A percentile compares a stretch with the other conserved stretches of the same genome.
phyloP scores from a whole-genome alignment of 352 stramenopile genomes.

The Phytophthora aleatoria region DNA sequence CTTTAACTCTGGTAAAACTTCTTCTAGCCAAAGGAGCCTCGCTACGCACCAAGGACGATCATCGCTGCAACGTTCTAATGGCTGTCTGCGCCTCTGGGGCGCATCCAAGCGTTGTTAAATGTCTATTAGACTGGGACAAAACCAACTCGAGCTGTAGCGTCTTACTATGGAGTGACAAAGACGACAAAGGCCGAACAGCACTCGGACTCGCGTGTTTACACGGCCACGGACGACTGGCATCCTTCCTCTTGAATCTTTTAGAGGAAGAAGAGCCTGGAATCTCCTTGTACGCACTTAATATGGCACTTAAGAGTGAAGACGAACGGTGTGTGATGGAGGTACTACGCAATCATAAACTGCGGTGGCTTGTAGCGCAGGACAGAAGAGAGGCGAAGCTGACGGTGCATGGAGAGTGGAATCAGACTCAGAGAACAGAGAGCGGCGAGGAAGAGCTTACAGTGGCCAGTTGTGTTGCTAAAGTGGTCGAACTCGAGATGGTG shows the following conservation, averaged over 20 bases:
- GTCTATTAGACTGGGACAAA: slow-evolving; percentile 24
- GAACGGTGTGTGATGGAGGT: slow-evolving; percentile 25
- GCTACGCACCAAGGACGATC: slow-evolving; percentile 33
- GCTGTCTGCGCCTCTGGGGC: slow-evolving; percentile 29
- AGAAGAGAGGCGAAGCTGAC: slow-evolving; percentile 11
- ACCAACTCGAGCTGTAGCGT: slow-evolving; percentile 4
- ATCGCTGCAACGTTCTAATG: slow-evolving; percentile 26
- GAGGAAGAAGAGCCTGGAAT: slow-evolving; percentile 4
- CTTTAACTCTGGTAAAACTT: slow-evolving; percentile 26
- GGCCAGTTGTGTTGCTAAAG: slow-evolving; percentile 12
- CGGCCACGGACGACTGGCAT: slow-evolving; percentile 30
- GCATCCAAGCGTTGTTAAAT: slow-evolving; percentile 20
- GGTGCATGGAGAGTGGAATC: slow-evolving; percentile 24
- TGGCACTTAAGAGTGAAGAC: slow-evolving; percentile 20
- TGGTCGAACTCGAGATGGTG: slow-evolving; percentile 19
- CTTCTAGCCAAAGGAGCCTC: slow-evolving; percentile 33
- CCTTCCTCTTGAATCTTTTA: slow-evolving; percentile 23
- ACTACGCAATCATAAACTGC: slow-evolving; percentile 26
- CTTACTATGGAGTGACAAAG: slow-evolving; percentile 31
- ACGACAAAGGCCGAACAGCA: slow-evolving; percentile 27
- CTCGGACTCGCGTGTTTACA: slow-evolving; percentile 25
- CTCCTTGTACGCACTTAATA: slow-evolving; percentile 16
- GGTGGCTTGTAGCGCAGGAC: slow-evolving; percentile 7
- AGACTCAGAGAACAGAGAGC: slow-evolving; percentile 4
- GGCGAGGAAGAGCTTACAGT: slow-evolving; percentile 15